phyloP scores from a whole-genome alignment of 2,329 filamentous ascomycete species.

The Tolypocladium guangdongense region DNA sequence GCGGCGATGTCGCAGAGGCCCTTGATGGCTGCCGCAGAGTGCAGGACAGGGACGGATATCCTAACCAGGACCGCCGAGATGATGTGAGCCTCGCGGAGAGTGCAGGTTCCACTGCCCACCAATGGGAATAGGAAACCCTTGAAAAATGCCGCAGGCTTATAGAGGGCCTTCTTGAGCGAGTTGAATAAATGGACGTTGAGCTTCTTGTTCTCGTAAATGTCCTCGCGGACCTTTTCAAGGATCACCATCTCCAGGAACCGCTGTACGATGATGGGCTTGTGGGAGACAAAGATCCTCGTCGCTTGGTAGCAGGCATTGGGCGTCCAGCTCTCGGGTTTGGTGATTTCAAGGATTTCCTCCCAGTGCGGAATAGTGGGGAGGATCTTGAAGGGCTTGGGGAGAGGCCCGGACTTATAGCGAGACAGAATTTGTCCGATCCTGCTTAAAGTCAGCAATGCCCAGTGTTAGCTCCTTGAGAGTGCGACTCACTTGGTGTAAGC shows the following conservation, averaged over 20 bases:
- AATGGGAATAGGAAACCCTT: conserved; percentile 92
- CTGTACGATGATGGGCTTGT: conserved; percentile 69
- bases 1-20: conserved; percentile 90
- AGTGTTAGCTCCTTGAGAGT: too few relatives aligned
- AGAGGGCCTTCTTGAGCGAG: conserved; percentile 78
- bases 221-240: conserved; percentile 80
- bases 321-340: conserved; percentile 65
- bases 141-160: conserved; percentile 94
- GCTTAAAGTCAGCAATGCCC: conserved; percentile 5
- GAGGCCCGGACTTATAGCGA: conserved; percentile 88
- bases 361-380: conserved; percentile 83
- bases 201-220: conserved; percentile 90
- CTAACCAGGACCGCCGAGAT: conserved; percentile 76
- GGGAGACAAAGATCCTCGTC: conserved; percentile 84
- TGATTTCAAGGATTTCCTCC: conserved; percentile 78
- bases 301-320: conserved; percentile 76
- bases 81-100: conserved; percentile 83
- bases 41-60: conserved; percentile 79
- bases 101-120: conserved; percentile 76
- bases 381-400: conserved; percentile 97
- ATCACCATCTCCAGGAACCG: conserved; percentile 80
- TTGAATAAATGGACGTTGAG: conserved; percentile 95
- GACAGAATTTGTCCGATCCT: conserved; percentile 81
- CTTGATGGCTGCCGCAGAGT: conserved; percentile 85
- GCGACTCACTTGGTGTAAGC: conserved; percentile 71